A percentile compares a stretch with the other conserved stretches of the same genome.
These are phyloP conservation scores for Lathyrus aphaca DNA, from an alignment of 306 rosid species.

Conservation along the genomic window DNA sequence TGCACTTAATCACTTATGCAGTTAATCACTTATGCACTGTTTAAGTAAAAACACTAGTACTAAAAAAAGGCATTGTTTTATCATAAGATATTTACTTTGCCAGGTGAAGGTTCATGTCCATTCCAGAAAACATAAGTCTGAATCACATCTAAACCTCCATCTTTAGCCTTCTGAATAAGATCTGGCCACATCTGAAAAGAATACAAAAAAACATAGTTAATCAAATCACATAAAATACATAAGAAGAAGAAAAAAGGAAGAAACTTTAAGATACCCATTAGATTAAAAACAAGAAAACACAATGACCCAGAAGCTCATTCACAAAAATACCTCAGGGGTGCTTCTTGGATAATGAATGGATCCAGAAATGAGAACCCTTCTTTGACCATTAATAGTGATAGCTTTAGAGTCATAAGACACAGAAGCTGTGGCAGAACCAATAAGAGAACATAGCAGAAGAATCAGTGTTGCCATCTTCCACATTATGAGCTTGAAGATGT, in stretches of 20 bases:
- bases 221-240: slow-evolving; percentile 4
- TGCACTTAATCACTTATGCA: neutral
- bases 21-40: slow-evolving; percentile 1
- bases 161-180: slow-evolving; percentile 97
- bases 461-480: slow-evolving; percentile 43
- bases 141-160: slow-evolving; percentile 96
- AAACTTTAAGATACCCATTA: slow-evolving; percentile 44
- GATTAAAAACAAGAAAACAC: slow-evolving; percentile 35
- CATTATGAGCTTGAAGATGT: slow-evolving; percentile 60
- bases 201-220: slow-evolving; percentile 10
- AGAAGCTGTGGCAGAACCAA: slow-evolving; percentile 62
- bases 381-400: slow-evolving; percentile 88
- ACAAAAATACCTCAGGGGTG: slow-evolving; percentile 76
- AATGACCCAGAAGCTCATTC: slow-evolving; percentile 53
- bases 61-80: slow-evolving; percentile 19
- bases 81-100: slow-evolving; percentile 54
- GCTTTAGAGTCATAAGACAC: slow-evolving; percentile 90
- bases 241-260: slow-evolving; percentile 9
- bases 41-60: slow-evolving; percentile 19
- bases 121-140: slow-evolving; percentile 99
- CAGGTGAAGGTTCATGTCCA: slow-evolving; percentile 98
- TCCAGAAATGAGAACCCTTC: slow-evolving; percentile 95
- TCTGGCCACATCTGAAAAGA: slow-evolving; percentile 96
- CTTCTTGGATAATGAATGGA: slow-evolving; percentile 99
- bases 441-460: slow-evolving; percentile 40